These are phyloP conservation scores for Phytophthora fragariae DNA, from an alignment of 352 stramenopile genomes.

Conservation along the genomic window DNA sequence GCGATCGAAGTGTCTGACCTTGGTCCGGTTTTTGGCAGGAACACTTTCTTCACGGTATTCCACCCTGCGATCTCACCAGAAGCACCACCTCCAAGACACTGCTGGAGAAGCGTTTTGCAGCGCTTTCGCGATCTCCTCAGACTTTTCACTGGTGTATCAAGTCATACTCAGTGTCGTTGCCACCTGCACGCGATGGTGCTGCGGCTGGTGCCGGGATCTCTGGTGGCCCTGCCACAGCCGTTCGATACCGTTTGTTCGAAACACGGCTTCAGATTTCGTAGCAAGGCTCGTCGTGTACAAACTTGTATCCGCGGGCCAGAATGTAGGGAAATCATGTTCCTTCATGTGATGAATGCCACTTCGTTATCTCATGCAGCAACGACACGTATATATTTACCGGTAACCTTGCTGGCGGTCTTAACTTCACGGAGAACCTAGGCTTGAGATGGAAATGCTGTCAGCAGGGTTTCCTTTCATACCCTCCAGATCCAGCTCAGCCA, in stretches of 20 bases:
- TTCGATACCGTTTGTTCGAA: conserved; percentile 79
- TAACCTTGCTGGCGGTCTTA: conserved; percentile 7
- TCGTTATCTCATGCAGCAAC: conserved; percentile 29
- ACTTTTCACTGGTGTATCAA: conserved; percentile 76
- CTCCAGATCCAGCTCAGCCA: conserved; percentile 52
- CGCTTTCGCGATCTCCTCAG: conserved; percentile 35
- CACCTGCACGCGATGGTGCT: neutral
- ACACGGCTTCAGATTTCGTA: conserved; percentile 57
- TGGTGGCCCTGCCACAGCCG: conserved; percentile 20
- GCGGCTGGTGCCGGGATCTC: neutral
- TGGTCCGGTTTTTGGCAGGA: conserved; percentile 43
- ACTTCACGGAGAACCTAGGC: conserved; percentile 46
- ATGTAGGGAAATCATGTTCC: conserved; percentile 2
- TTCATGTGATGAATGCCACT: conserved; percentile 12
- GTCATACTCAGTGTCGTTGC: conserved; percentile 54
- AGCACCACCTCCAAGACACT: conserved; percentile 60
- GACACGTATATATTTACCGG: conserved; percentile 34
- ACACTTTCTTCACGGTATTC: conserved; percentile 74
- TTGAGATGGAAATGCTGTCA: conserved; percentile 63
- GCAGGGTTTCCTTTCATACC: conserved; percentile 42
- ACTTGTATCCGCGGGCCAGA: neutral
- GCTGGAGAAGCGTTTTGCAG: conserved; percentile 58
- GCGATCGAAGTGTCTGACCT: conserved; percentile 1
- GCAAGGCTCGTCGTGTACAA: neutral
- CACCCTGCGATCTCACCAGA: conserved; percentile 64